Base-by-base conservation (phyloP, 2,329 filamentous ascomycete species). In the Zasmidium cellare region DNA sequence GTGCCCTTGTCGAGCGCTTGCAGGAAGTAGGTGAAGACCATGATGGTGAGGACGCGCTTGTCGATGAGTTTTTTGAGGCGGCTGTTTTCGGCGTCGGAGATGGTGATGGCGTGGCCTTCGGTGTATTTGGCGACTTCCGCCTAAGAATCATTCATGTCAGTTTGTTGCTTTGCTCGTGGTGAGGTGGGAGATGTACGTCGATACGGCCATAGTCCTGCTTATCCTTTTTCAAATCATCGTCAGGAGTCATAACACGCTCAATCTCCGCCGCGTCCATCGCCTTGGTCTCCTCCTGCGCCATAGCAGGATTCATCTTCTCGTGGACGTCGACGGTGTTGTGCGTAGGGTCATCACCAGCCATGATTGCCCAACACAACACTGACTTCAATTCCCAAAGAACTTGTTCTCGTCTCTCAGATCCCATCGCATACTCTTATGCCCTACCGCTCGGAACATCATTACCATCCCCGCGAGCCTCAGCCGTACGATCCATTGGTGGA, bases 1-100 rank as follows among this genome's bases (percentile, higher is more conserved):
- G 86, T 88, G 23, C 85, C 85, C 72, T 88, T 88, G 72, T 89
- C 86, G 47, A 89, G 79, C 47, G 85, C 82, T 68, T 89, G 88
- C 20, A 91, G 74, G 68, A 91, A 90, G 73, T 91, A 91, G 0
- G 87, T 90, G 49, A 82, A 72, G 57, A 91, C 81, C 88, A 92
- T 91, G 70, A 91, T 79, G 1, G 81, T 74, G 46, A 92, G 75
- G 2, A 91, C 82, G 28, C 88, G 82, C 60, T 78, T 81, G 72
- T 91, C 87, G 63, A 91, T 89, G 76, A 85, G 77, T 52, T 74
- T 80, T 61, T 84, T 85, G 53, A 92, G 78, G 25, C 87, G 77
- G 41, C 74, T 79, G 72, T 84, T 86, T 54, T 87, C 84, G 57
- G 82, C 84, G 1, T 79, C 75, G 2, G 81, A 78, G 66, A 91